Evolutionary conservation across 2,329 filamentous ascomycete species (phyloP).

Genomic region (Zymoseptoria pseudotritici): DNA sequence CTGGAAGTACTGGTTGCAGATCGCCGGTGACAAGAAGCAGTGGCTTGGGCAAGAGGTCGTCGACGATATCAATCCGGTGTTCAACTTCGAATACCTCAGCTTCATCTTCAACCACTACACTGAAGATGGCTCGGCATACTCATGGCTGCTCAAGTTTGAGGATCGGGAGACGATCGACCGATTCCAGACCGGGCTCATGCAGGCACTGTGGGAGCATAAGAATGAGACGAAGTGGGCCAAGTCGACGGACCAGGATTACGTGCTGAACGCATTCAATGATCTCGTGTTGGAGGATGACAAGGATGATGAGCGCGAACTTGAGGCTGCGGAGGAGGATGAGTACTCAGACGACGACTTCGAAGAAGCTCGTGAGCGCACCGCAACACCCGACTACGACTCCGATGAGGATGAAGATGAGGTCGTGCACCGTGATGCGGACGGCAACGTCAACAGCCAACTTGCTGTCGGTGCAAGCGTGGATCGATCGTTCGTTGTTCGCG

Average conservation of each 20-base stretch:
- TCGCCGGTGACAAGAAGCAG: constrained; percentile 65
- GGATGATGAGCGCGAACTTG: constrained; percentile 48
- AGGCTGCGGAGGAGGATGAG: constrained; percentile 47
- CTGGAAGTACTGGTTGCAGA: constrained; percentile 95
- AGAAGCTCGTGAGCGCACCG: constrained; percentile 56
- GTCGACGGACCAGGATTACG: constrained; percentile 86
- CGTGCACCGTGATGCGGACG: constrained; percentile 60
- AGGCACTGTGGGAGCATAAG: constrained; percentile 91
- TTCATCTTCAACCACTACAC: constrained; percentile 99
- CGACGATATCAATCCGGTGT: constrained; percentile 92
- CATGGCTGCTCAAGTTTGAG: constrained; percentile 89
- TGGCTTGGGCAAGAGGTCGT: constrained; percentile 83
- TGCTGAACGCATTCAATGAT: constrained; percentile 91
- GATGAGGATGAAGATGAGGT: constrained; percentile 74
- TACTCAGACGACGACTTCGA: constrained; percentile 52
- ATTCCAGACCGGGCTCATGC: constrained; percentile 92
- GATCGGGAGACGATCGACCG: constrained; percentile 71
- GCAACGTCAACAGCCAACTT: constrained; percentile 84
- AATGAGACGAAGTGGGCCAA: constrained; percentile 93
- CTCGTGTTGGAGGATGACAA: constrained; percentile 78
- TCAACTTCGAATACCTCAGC: constrained; percentile 97
- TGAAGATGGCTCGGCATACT: constrained; percentile 81
- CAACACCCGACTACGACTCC: constrained; percentile 63
- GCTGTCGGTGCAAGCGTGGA: constrained; percentile 97
- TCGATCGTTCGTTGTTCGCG: constrained; percentile 91